A percentile compares a stretch with the other conserved stretches of the same genome.
Evolutionary conservation across 306 rosid species (phyloP).

Genomic region (Vigna trinervia): DNA sequence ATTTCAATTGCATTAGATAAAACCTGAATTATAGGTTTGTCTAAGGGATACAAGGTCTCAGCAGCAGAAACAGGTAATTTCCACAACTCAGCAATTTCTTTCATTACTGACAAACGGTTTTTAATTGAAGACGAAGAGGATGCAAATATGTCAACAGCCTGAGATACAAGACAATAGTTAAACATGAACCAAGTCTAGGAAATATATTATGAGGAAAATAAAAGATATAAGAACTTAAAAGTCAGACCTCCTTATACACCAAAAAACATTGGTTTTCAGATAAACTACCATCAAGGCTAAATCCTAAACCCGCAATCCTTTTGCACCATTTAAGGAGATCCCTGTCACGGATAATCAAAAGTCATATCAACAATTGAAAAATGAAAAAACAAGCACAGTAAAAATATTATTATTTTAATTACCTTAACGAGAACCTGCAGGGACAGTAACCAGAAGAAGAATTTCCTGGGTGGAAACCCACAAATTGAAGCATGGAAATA

Average conservation of each 20-base stretch:
- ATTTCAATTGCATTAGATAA: conserved; percentile 23
- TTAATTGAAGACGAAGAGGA: conserved; percentile 70
- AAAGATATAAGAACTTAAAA: not conserved
- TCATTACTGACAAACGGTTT: conserved; percentile 71
- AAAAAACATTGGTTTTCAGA: conserved; percentile 57
- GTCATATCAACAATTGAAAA: conserved; percentile 1
- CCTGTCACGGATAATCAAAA: conserved; percentile 56
- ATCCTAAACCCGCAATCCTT: conserved; percentile 68
- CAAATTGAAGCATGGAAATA: conserved; percentile 48
- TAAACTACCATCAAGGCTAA: conserved; percentile 58
- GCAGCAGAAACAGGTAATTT: conserved; percentile 57
- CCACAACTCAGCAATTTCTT: conserved; percentile 78
- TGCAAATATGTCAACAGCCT: conserved; percentile 94
- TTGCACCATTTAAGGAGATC: conserved; percentile 98
- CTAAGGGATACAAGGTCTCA: conserved; percentile 67
- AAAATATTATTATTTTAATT: conserved; percentile 23
- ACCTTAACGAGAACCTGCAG: conserved; percentile 84
- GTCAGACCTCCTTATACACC: conserved; percentile 78
- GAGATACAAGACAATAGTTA: conserved; percentile 40
- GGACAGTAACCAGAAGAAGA: conserved; percentile 53
- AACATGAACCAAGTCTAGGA: conserved; percentile 21
- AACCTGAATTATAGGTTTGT: conserved; percentile 84
- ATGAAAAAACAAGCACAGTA: not conserved
- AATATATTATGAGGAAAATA: not conserved
- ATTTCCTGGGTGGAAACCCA: conserved; percentile 53